Evolutionary conservation across 2,329 filamentous ascomycete species (phyloP).

Genomic region (Penicillium capsulatum): DNA sequence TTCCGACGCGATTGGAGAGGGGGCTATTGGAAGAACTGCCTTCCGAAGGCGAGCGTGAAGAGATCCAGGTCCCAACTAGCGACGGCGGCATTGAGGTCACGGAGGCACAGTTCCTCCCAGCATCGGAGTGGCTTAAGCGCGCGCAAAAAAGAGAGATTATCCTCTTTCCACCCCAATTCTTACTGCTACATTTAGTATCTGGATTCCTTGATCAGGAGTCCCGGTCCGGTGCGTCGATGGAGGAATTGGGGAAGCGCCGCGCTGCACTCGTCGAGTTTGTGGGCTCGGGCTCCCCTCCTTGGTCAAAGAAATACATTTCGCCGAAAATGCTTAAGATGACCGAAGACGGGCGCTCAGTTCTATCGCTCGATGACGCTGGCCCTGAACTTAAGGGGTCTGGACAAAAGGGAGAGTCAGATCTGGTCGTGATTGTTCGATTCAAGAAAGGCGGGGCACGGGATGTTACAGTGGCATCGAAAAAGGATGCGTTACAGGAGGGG

Average conservation of each 20-base stretch:
- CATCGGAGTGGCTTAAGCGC: slow-evolving; percentile 63
- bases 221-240: slow-evolving; percentile 18
- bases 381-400: slow-evolving; percentile 50
- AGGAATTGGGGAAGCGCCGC: slow-evolving; percentile 37
- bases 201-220: slow-evolving; percentile 46
- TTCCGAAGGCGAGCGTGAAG: slow-evolving; percentile 47
- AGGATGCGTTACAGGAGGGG: slow-evolving; percentile 45
- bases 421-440: slow-evolving; percentile 56
- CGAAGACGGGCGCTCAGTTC: slow-evolving; percentile 48
- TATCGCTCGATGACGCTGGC: slow-evolving; percentile 54
- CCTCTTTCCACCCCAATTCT: slow-evolving; percentile 82
- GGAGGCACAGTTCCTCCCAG: slow-evolving; percentile 70
- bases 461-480: slow-evolving; percentile 49
- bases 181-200: slow-evolving; percentile 52
- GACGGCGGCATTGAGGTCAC: slow-evolving; percentile 70
- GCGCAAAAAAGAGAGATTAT: slow-evolving; percentile 66
- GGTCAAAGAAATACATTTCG: slow-evolving; percentile 47
- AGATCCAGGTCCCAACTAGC: slow-evolving; percentile 64
- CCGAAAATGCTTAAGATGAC: slow-evolving; percentile 39
- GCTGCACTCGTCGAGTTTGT: slow-evolving; percentile 48
- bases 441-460: slow-evolving; percentile 54
- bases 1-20: slow-evolving; percentile 39
- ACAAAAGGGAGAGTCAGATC: slow-evolving; percentile 50
- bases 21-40: slow-evolving; percentile 31
- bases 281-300: slow-evolving; percentile 43